Evolutionary conservation across 2,329 filamentous ascomycete genomes (phyloP).

Genomic region (Alternaria sp.): DNA sequence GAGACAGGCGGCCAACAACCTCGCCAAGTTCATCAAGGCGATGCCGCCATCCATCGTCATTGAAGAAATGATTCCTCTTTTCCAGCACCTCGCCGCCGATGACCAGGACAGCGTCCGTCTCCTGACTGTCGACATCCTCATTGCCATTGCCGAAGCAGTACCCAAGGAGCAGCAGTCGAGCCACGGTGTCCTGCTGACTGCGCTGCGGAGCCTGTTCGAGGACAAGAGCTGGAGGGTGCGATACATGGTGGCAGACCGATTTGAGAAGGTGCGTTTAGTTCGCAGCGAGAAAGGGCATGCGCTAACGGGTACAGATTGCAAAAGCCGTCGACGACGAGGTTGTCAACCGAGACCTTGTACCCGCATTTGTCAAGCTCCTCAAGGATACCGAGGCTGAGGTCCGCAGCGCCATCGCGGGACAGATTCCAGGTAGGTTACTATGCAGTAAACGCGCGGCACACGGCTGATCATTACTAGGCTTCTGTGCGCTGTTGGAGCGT

Average conservation of each 20-base stretch:
- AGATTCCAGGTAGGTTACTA: conserved; percentile 74
- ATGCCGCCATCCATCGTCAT: conserved; percentile 92
- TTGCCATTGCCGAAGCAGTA: conserved; percentile 94
- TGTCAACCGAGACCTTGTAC: conserved; percentile 89
- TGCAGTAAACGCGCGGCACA: conserved; percentile 5
- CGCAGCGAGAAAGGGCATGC: conserved; percentile 18
- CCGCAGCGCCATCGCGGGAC: conserved; percentile 92
- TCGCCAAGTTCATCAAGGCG: conserved; percentile 97
- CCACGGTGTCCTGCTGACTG: conserved; percentile 89
- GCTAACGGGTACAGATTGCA: conserved; percentile 71
- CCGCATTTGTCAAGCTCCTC: conserved; percentile 94
- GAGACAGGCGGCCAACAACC: conserved; percentile 92
- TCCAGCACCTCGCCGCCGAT: conserved; percentile 94
- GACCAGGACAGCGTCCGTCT: conserved; percentile 97
- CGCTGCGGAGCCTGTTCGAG: conserved; percentile 90
- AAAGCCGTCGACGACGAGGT: conserved; percentile 99
- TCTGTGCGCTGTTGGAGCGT: conserved; percentile 88
- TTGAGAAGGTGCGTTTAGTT: conserved; percentile 76
- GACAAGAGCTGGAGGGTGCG: conserved; percentile 99
- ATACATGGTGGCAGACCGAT: conserved; percentile 99
- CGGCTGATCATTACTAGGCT: conserved; percentile 64
- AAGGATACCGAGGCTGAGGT: conserved; percentile 99
- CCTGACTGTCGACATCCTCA: conserved; percentile 93
- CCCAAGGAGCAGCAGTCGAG: conserved; percentile 98
- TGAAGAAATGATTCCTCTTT: conserved; percentile 98